These are phyloP conservation scores for Auriscalpium microsporum DNA, from an alignment of 768 basidiomycete genomes.

Conservation along the genomic window DNA sequence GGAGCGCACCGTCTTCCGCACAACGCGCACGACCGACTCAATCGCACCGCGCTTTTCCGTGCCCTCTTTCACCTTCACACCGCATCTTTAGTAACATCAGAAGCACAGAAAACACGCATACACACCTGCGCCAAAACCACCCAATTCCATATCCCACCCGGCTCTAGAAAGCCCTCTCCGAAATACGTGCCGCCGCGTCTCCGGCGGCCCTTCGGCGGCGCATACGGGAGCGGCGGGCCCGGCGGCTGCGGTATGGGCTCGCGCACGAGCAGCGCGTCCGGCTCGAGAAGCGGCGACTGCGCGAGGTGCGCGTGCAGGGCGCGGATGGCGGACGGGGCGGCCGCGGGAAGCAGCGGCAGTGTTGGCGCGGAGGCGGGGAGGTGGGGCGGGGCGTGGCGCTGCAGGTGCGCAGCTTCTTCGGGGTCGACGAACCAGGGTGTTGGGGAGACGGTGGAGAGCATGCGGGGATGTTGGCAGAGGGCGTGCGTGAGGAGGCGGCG, in stretches of 20 bases:
- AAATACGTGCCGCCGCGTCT: conserved; percentile 59
- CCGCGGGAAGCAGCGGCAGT: conserved; percentile 36
- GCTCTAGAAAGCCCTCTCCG: conserved; percentile 47
- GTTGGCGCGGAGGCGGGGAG: conserved; percentile 21
- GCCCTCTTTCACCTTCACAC: conserved; percentile 62
- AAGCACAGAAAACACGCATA: background rate
- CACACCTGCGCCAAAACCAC: conserved; percentile 62
- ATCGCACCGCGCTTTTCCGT: conserved; percentile 74
- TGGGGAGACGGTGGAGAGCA: background rate
- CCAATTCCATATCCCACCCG: conserved; percentile 71
- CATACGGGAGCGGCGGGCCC: conserved; percentile 53
- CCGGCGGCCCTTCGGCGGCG: conserved; percentile 51
- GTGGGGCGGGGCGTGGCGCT: conserved; percentile 10
- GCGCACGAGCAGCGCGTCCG: conserved; percentile 44
- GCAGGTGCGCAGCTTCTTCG: conserved; percentile 17
- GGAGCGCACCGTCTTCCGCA: conserved; percentile 59
- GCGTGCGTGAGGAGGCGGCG: background rate
- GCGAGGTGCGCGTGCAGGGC: conserved; percentile 49
- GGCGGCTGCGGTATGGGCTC: conserved; percentile 40
- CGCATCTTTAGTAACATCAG: conserved; percentile 3
- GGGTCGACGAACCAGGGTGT: conserved; percentile 60
- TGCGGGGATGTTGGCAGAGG: background rate
- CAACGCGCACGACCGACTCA: conserved; percentile 60
- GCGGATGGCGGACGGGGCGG: conserved; percentile 44
- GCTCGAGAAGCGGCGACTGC: conserved; percentile 63